A percentile compares a stretch with the other conserved stretches of the same genome.
Conservation (phyloP, 2,329 filamentous ascomycete genomes). For the Biscogniauxia mediterranea region DNA sequence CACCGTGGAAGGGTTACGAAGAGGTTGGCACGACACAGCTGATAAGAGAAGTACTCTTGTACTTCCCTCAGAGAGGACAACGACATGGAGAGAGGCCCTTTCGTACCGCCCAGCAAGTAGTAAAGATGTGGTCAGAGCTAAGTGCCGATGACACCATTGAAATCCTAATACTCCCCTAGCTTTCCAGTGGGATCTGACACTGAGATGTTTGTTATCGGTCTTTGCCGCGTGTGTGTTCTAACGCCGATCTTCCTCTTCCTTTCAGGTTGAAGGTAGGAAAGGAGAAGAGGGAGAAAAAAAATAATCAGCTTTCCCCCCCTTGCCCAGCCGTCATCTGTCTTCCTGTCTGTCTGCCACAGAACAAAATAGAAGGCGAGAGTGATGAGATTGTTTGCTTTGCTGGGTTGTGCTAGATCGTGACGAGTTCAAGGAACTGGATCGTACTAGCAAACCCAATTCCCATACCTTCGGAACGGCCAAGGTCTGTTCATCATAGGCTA, state of each 20-base stretch:
- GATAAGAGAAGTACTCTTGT: slow-evolving; percentile 22
- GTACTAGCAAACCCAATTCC: slow-evolving; percentile 16
- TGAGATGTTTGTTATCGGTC: slow-evolving; percentile 11
- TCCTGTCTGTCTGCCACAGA: background rate
- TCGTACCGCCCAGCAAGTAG: slow-evolving; percentile 14
- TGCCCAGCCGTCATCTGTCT: background rate
- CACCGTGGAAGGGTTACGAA: slow-evolving; percentile 28
- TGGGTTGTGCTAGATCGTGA: slow-evolving; percentile 11
- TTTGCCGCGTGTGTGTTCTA: slow-evolving; percentile 11
- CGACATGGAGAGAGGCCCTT: slow-evolving; percentile 13
- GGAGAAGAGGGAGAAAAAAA: background rate
- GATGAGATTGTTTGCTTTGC: slow-evolving; percentile 14
- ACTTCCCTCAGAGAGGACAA: slow-evolving; percentile 11
- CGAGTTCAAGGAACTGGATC: slow-evolving; percentile 14
- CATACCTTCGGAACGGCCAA: slow-evolving; percentile 16
- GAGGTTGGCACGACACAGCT: slow-evolving; percentile 29
- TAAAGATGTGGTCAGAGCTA: slow-evolving; percentile 15
- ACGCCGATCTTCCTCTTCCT: slow-evolving; percentile 13
- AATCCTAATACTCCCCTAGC: slow-evolving; percentile 6
- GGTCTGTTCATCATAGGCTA: slow-evolving; percentile 5
- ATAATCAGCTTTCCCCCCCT: background rate
- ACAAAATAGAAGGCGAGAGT: background rate
- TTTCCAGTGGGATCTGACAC: slow-evolving; percentile 11
- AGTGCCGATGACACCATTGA: slow-evolving; percentile 22
- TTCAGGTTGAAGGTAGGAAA: slow-evolving; percentile 8